Evolutionary conservation across 371 early-diverging fungal genomes (phyloP).

Genomic region (Lichtheimia ramosa): DNA sequence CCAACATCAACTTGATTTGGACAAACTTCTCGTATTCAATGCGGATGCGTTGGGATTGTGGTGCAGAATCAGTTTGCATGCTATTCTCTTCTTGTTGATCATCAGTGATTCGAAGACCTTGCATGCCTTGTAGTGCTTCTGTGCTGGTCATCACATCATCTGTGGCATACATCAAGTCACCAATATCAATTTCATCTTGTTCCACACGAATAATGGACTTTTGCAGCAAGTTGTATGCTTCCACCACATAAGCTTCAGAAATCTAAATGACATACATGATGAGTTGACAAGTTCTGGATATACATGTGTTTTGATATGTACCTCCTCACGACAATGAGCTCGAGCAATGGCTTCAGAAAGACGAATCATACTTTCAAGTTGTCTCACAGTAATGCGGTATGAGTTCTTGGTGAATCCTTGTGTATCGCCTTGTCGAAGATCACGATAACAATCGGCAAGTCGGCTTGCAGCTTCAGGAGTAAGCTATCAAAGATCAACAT

Average conservation of each 20-base stretch:
- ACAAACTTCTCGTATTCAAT: slow-evolving; percentile 82
- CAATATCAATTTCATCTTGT: slow-evolving; percentile 83
- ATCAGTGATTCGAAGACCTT: slow-evolving; percentile 13
- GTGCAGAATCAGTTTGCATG: slow-evolving; percentile 32
- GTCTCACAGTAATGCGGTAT: slow-evolving; percentile 98
- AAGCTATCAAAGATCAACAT: slow-evolving; percentile 43
- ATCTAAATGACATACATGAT: slow-evolving; percentile 43
- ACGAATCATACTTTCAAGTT: slow-evolving; percentile 97
- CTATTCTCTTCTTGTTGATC: slow-evolving; percentile 17
- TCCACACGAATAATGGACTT: slow-evolving; percentile 94
- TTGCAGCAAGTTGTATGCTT: slow-evolving; percentile 90
- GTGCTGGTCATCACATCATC: slow-evolving; percentile 34
- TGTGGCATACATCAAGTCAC: slow-evolving; percentile 24
- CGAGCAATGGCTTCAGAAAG: slow-evolving; percentile 97
- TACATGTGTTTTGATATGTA: slow-evolving; percentile 34
- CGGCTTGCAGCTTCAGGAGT: slow-evolving; percentile 78
- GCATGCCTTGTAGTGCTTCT: slow-evolving; percentile 38
- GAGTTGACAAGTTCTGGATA: neutral
- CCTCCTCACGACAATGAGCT: slow-evolving; percentile 79
- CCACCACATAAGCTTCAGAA: slow-evolving; percentile 78
- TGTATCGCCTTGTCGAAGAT: slow-evolving; percentile 89
- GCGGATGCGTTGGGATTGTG: slow-evolving; percentile 29
- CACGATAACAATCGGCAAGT: slow-evolving; percentile 87
- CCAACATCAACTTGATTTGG: slow-evolving; percentile 71
- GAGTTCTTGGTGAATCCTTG: slow-evolving; percentile 76